Percentiles rank a stretch among this genome's conserved stretches.
These are phyloP conservation scores for Ormosia semicastrata DNA, from an alignment of 306 rosid species.

Conservation along the genomic window DNA sequence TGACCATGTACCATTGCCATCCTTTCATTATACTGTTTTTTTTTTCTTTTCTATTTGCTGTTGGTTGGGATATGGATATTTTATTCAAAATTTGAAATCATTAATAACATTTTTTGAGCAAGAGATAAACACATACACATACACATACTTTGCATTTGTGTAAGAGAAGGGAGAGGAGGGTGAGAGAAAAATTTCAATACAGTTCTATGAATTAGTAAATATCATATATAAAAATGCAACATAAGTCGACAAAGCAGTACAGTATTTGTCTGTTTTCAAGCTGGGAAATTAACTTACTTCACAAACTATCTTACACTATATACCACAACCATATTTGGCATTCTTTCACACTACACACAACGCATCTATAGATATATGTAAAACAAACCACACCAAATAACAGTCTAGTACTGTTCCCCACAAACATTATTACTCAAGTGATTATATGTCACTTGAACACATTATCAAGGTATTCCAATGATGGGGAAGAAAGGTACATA, in stretches of 20 bases:
- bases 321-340: constrained; percentile 22
- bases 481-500: constrained; percentile 80
- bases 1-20: neutral
- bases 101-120: neutral
- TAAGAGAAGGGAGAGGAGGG: neutral
- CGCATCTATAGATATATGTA: constrained; percentile 6
- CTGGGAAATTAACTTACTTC: constrained; percentile 1
- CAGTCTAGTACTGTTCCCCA: neutral
- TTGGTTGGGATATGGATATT: neutral
- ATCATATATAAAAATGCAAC: neutral
- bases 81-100: neutral
- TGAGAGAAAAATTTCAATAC: neutral
- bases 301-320: constrained; percentile 11
- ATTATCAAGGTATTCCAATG: constrained; percentile 76
- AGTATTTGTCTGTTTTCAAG: neutral
- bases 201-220: neutral
- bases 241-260: constrained; percentile 10
- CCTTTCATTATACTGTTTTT: neutral
- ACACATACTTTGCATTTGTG: neutral
- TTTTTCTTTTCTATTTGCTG: neutral
- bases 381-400: constrained; percentile 22
- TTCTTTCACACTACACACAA: constrained; percentile 16
- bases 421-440: constrained; percentile 17
- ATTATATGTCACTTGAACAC: neutral
- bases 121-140: neutral